phyloP scores from a whole-genome alignment of 352 stramenopile species.

The Phytophthora kernoviae region DNA sequence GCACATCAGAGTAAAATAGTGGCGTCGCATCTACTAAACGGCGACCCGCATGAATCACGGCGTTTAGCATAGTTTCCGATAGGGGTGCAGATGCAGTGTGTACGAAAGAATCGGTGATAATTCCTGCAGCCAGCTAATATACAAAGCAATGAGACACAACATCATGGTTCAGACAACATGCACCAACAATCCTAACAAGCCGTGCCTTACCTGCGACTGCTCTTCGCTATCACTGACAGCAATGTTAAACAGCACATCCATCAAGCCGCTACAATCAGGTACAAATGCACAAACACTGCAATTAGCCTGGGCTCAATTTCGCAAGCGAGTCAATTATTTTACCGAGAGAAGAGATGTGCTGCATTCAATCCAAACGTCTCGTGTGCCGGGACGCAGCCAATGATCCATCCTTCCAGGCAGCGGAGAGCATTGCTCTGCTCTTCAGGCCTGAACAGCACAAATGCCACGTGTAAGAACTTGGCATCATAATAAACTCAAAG shows the following conservation, averaged over 20 bases:
- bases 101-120: conserved; percentile 67
- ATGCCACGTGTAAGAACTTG: conserved; percentile 5
- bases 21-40: conserved; percentile 31
- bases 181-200: background rate
- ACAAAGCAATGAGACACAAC: too few species aligned
- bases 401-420: conserved; percentile 70
- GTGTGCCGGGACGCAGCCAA: conserved; percentile 54
- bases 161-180: background rate
- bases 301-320: background rate
- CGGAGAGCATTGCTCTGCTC: conserved; percentile 46
- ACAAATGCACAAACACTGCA: background rate
- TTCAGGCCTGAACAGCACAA: conserved; percentile 34
- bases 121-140: conserved; percentile 56
- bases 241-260: conserved; percentile 47
- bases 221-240: conserved; percentile 41
- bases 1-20: conserved; percentile 20
- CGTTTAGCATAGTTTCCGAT: conserved; percentile 28
- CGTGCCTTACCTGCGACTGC: conserved; percentile 40
- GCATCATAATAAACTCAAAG: too few species aligned
- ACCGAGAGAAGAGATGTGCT: conserved; percentile 43
- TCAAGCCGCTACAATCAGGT: conserved; percentile 33
- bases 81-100: conserved; percentile 23
- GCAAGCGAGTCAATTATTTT: background rate
- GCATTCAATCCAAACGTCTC: conserved; percentile 57
- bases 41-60: conserved; percentile 33